Evolutionary conservation across 176 grass and related monocot genomes (phyloP), one percentile per base, ranked within the genome.

Genomic region (Melocanna baccifera): DNA sequence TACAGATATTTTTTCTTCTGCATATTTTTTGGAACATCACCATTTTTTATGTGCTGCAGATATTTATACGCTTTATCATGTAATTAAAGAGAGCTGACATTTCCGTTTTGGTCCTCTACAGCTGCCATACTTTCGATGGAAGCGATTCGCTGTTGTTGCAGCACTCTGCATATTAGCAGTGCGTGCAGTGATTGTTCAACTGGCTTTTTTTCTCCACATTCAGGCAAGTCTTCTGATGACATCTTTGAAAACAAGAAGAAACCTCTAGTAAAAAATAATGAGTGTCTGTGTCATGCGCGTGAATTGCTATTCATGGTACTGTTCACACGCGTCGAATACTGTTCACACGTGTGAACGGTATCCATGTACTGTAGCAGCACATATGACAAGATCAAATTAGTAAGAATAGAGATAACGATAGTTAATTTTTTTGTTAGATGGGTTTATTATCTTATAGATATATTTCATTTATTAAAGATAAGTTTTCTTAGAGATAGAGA

Each of bases 151-250:
- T 87, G 87, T 94, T 83, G 78, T 96, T 82, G 96, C 96, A 89
- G 93, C 96, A 67, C 86, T 92, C 18, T 99, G 93, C 86, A 99
- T 96, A 73, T 83, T 99, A 83, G 89, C 88, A 71, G 93, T 99
- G 26, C 91, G 91, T 63, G 93, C 96, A 20, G 91, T 99, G 88
- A 91, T 99, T 86, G 96, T 99, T 92, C 93, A 99, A 65, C 86
- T 99, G 47, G 91, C 91, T 48, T 99, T 99, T 91, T 99, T 99
- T 82, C 89, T 96, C 52, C 96, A 99, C 81, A 99, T 99, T 81
- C 89, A 99, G 91, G 96, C 71, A 86, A 80, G 69, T 69, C 9
- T 66, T 87, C 28, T 7, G 32, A 56, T 67, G 40, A 7, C 0
- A 65, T 59, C 2, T 67, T 42, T 36, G 14, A 69, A 70, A 70